Evolutionary conservation across 495 filamentous ascomycete genomes (phyloP), one percentile per base, ranked within the genome.

Genomic region (Aspergillus leporis): DNA sequence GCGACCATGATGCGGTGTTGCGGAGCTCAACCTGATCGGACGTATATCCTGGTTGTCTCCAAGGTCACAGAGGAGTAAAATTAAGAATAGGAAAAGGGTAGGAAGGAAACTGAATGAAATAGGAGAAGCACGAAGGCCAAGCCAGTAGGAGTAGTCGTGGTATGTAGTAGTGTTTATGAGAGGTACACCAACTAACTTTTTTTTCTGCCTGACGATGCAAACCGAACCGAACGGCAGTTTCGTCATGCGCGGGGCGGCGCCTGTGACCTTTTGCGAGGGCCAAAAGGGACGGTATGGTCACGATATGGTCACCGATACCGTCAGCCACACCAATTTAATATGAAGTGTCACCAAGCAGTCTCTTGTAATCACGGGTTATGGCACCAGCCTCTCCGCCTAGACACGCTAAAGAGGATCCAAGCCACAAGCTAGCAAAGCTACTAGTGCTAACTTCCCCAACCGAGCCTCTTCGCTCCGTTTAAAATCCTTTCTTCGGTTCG

Each of bases 1-100:
- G 87, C 90, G 59, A 93, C 90, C 90, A 93, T 93, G 61, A 61
- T 79, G 64, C 28, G 12, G 47, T 18, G 14, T 45, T 22, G 19
- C 5, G 10, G 41, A 45, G 41, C 6, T 45, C 41, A 45, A 45
- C 41, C 41, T 5, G 14, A 45, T n/a, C 18, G 19, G 41, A 19
- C 19, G 41, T 1, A 45, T 19, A 45, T 8, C 19, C 41, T 14
- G 41, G 41, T 45, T 19, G 41, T 45, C 41, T 21, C 41, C 19
- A 45, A 12, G 19, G 19, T 12, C 41, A 45, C 41, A 19, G 41
- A 45, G 19, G 14, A 5, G 41, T 45, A 14, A 19, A 41, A 5
- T 4, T 41, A 18, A 30, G 36, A 21, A 49, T 5, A n/a, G 38
- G 22, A 13, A 56, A 51, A 47, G 28, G 30, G 25, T 40, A 22